Base-by-base conservation (phyloP, 2,329 filamentous ascomycete genomes). In the Purpureocillium lavendulum region DNA sequence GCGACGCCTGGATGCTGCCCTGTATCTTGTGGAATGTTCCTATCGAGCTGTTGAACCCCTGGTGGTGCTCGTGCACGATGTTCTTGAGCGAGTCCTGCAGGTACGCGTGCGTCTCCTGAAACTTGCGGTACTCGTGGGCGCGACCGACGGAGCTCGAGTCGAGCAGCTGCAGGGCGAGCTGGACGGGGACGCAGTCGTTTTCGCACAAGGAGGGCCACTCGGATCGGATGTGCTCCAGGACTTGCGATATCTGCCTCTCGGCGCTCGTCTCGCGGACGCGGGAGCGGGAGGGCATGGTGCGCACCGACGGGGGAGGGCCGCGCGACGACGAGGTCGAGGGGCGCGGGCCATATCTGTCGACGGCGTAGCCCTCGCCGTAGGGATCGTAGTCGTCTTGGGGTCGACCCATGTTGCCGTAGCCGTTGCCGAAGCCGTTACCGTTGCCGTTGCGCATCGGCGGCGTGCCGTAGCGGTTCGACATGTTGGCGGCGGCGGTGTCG, bases 21-120 rank as follows among this genome's bases (percentile, higher is more conserved):
- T 98, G 92, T 45, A 98, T 98, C 63, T 94, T 96, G 69, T 98
- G 94, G 57, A 97, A 98, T 15, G 90, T 97, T 60, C 90, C 92
- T 47, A 98, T 97, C 37, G 90, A 96, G 61, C 87, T 95, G 65
- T 97, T 98, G 73, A 98, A 98, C 35, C 92, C 94, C 61, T 98
- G 92, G 57, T 98, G 90, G 57, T 98, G 90, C 65, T 98, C 90
- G 60, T 98, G 95, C 18, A 98, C 92, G 52, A 98, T 95, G 28
- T 82, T 80, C 62, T 95, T 96, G 41, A 98, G 71, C 9, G 90
- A 89, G 51, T 84, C 83, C 58, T 98, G 89, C n/a, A 98, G 76
- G 57, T 92, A 87, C 48, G 80, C 72, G 59, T 96, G 87, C 35
- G 87, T 88, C 49, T 83, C 71, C 55, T 85, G 75, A 59, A 98